These are phyloP conservation scores for Lasiodiplodia hormozganensis DNA, from an alignment of 2,329 filamentous ascomycete species.

Conservation along the genomic window DNA sequence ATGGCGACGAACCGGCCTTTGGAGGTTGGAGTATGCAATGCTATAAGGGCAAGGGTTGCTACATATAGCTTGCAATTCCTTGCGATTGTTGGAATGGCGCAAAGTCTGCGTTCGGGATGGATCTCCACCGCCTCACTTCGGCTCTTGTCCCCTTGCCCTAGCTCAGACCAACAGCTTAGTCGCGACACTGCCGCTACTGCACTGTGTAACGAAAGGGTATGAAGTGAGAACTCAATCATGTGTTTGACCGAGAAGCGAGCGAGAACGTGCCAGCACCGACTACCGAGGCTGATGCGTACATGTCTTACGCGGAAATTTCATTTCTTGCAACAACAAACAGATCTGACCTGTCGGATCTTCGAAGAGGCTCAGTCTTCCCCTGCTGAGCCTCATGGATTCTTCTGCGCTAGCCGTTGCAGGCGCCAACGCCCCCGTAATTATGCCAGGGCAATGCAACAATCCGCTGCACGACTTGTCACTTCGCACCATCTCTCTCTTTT, in stretches of 20 bases:
- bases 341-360: not conserved
- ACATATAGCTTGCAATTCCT: not conserved
- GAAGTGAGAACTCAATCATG: not conserved
- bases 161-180: not conserved
- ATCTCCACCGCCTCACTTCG: constrained; percentile 16
- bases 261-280: not conserved
- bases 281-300: not conserved
- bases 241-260: not conserved
- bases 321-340: not conserved
- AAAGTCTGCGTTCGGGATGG: constrained; percentile 4
- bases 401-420: not conserved
- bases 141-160: constrained; percentile 2
- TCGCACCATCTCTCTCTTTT: not conserved
- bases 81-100: not conserved
- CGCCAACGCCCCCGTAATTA: not conserved
- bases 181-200: not conserved
- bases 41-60: not conserved
- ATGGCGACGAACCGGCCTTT: not conserved
- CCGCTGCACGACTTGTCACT: not conserved
- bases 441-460: not conserved
- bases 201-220: not conserved
- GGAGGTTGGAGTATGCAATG: not conserved
- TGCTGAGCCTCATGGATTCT: not conserved
- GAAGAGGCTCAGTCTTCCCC: not conserved
- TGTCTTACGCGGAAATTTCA: not conserved